Percentiles rank a stretch among this genome's conserved stretches.
These are phyloP conservation scores for Colletotrichum godetiae DNA, from an alignment of 2,329 filamentous ascomycete species.

Conservation along the genomic window DNA sequence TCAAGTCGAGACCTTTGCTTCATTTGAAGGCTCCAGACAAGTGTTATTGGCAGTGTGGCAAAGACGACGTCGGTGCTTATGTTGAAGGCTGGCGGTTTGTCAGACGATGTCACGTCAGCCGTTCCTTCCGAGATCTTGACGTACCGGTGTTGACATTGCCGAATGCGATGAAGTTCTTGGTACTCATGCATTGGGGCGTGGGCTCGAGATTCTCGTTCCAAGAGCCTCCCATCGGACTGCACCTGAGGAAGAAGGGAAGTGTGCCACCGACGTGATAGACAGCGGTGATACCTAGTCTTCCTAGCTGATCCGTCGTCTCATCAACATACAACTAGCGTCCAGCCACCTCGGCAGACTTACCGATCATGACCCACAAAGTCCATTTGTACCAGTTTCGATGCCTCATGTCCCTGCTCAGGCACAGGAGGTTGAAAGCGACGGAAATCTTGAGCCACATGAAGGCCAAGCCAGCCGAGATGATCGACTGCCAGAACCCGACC, in stretches of 20 bases:
- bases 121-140: background rate
- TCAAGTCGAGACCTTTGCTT: constrained; percentile 49
- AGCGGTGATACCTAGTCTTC: constrained; percentile 30
- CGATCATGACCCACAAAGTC: constrained; percentile 39
- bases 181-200: constrained; percentile 24
- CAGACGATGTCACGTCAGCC: background rate
- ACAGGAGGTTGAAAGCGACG: constrained; percentile 35
- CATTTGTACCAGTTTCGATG: constrained; percentile 41
- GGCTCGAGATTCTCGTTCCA: constrained; percentile 35
- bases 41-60: constrained; percentile 52
- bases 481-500: constrained; percentile 36
- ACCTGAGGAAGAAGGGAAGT: constrained; percentile 39
- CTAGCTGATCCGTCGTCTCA: background rate
- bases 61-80: constrained; percentile 56
- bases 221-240: constrained; percentile 37
- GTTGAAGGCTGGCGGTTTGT: constrained; percentile 45
- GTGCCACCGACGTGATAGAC: constrained; percentile 37
- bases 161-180: constrained; percentile 43
- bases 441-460: background rate
- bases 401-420: constrained; percentile 25
- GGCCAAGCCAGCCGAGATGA: background rate
- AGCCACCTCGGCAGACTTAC: constrained; percentile 5
- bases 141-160: constrained; percentile 50
- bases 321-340: background rate
- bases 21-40: constrained; percentile 54